These are phyloP conservation scores for Protea cynaroides DNA, from an alignment of 164 flowering plant genomes.

Conservation along the genomic window DNA sequence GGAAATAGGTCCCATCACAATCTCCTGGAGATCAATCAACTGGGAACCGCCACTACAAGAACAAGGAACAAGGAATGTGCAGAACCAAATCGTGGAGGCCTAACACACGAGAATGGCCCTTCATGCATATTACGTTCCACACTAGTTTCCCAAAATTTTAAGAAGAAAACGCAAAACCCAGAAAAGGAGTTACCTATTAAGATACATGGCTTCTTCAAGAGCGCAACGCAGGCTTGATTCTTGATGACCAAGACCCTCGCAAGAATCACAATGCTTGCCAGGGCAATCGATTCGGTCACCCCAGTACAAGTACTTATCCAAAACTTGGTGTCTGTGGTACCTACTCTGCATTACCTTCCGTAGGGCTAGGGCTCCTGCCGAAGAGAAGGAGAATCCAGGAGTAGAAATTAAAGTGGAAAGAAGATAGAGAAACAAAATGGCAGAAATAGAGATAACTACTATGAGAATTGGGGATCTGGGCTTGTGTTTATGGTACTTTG, in stretches of 20 bases:
- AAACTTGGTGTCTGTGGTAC: slow-evolving; percentile 4
- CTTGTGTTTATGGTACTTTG: slow-evolving; percentile 32
- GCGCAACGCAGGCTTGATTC: slow-evolving; percentile 98
- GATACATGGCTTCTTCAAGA: slow-evolving; percentile 89
- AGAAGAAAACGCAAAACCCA: background rate
- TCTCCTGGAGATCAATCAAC: background rate
- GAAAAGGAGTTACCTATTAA: slow-evolving; percentile 47
- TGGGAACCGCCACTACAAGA: background rate
- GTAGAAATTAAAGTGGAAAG: slow-evolving; percentile 37
- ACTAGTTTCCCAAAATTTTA: background rate
- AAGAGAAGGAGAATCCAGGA: slow-evolving; percentile 26
- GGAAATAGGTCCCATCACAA: background rate
- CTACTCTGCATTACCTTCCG: background rate
- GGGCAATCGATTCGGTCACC: slow-evolving; percentile 90
- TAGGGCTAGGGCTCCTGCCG: slow-evolving; percentile 9
- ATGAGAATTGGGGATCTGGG: slow-evolving; percentile 40
- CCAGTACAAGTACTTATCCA: slow-evolving; percentile 81
- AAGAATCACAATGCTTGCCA: slow-evolving; percentile 87
- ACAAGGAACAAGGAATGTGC: background rate
- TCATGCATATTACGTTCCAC: background rate
- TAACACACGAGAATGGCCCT: background rate
- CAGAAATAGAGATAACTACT: slow-evolving; percentile 27
- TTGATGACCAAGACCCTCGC: slow-evolving; percentile 95
- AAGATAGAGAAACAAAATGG: slow-evolving; percentile 40
- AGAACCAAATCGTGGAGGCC: background rate